A percentile compares a stretch with the other conserved stretches of the same genome.
These are phyloP conservation scores for Canavalia ensiformis DNA, from an alignment of 306 rosid species.

Conservation along the genomic window DNA sequence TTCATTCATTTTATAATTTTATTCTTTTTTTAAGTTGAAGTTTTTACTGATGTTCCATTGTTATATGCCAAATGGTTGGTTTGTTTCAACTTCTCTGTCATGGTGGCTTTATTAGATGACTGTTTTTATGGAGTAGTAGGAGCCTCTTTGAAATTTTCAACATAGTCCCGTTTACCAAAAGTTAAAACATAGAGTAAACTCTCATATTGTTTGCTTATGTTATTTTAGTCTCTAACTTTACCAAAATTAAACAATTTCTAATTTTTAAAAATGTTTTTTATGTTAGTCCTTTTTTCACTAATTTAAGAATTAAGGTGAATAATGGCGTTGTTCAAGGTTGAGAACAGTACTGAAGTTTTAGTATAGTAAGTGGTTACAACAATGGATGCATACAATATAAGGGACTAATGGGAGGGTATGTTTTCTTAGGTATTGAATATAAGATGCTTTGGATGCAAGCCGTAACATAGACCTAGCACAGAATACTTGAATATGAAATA, in stretches of 20 bases:
- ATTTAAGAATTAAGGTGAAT: background rate
- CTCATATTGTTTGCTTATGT: background rate
- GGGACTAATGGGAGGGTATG: background rate
- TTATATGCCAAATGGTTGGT: background rate
- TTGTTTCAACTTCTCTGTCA: background rate
- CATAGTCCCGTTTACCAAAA: background rate
- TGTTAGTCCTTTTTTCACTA: background rate
- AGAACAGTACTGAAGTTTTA: background rate
- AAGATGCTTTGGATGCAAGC: constrained; percentile 30
- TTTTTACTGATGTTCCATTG: background rate
- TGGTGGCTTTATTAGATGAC: background rate
- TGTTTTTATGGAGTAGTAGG: background rate
- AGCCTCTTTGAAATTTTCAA: background rate
- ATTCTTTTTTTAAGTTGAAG: background rate
- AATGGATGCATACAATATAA: background rate
- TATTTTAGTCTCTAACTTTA: background rate
- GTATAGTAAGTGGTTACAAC: background rate
- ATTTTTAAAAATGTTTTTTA: too few species aligned
- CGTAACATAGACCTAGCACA: background rate
- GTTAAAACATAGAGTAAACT: background rate
- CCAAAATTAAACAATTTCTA: background rate
- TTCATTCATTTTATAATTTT: constrained; percentile 9
- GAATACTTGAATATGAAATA: constrained; percentile 7
- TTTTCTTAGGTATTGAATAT: background rate
- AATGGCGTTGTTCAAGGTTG: background rate